Evolutionary conservation across 306 rosid species (phyloP), one percentile per base, ranked within the genome.

Genomic region (Prunus fruticosa): DNA sequence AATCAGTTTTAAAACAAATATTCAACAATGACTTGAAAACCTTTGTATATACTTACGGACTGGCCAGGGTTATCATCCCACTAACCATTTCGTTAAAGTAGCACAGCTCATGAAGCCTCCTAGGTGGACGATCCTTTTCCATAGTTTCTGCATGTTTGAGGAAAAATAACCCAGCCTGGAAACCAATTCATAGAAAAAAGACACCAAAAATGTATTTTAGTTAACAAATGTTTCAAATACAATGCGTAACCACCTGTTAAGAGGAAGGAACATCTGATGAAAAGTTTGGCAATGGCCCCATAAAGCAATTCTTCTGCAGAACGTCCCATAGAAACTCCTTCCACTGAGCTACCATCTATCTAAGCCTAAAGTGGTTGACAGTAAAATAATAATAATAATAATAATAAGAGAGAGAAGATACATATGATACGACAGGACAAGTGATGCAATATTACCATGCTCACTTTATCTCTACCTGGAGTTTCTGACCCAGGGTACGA

Each of bases 311-410:
- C 98, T 84, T 94, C 98, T 58, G 96, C n/a, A n/a, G 95, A 73
- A 94, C 98, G 79, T 94, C 98, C 98, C 97, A 94, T 82, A 94
- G 97, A 80, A 89, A 94, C 79, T 92, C 98, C 84, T 92, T 90
- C 98, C 98, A 94, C 78, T 94, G 97, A 52, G 93, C 89, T 67
- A 94, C 97, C 98, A 94, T 94, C 75, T 97, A 92, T n/a, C 85
- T 94, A 97, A 19, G 96, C 98, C 98, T 94, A 79, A 67, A 71
- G 50, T 32, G 43, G 32, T 8, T 19, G 78, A 74, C 66, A 74
- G 58, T 30, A 47, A n/a, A n/a, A n/a, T n/a, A n/a, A n/a, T n/a
- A n/a, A n/a, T n/a, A n/a, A 73, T 8, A 46, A 64, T 64, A 28
- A 28, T 28, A 28, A 28, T 28, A 28, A 28, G 1, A 15, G 25